These are phyloP conservation scores for Yamadazyma phyllophila DNA, from an alignment of 805 yeast species.

Conservation along the genomic window DNA sequence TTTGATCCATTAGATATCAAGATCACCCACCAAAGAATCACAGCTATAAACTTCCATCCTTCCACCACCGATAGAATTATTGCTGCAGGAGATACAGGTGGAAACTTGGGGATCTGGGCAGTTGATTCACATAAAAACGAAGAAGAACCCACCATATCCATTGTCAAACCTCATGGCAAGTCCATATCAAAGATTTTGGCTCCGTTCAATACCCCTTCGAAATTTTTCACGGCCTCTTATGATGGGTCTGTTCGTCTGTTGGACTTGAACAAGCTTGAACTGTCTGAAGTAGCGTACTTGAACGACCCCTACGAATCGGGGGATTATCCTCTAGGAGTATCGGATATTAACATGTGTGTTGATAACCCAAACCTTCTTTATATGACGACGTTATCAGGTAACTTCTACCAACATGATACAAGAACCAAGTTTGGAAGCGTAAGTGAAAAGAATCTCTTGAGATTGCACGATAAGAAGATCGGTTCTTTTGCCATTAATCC, in stretches of 20 bases:
- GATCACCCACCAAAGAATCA: conserved; percentile 69
- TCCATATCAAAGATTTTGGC: conserved; percentile 64
- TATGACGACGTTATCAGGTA: conserved; percentile 78
- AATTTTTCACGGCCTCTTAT: conserved; percentile 70
- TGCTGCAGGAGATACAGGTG: conserved; percentile 87
- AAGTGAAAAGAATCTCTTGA: conserved; percentile 31
- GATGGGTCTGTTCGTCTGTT: conserved; percentile 82
- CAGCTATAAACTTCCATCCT: conserved; percentile 78
- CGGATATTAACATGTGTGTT: conserved; percentile 62
- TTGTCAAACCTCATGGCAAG: conserved; percentile 73
- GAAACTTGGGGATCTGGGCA: conserved; percentile 87
- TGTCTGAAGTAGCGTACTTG: conserved; percentile 47
- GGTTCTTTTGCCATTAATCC: conserved; percentile 89
- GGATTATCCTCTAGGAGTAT: conserved; percentile 52
- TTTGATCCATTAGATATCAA: conserved; percentile 71
- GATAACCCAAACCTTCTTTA: conserved; percentile 54
- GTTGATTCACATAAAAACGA: conserved; percentile 41
- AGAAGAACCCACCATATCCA: conserved; percentile 52
- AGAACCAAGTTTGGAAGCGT: conserved; percentile 44
- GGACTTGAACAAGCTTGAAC: conserved; percentile 60
- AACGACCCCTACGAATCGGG: conserved; percentile 52
- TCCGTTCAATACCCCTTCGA: conserved; percentile 47
- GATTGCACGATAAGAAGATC: conserved; percentile 86
- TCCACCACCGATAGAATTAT: conserved; percentile 57
- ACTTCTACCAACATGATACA: conserved; percentile 70